phyloP scores from a whole-genome alignment of 2,329 filamentous ascomycete species.

The Fusarium sp. region DNA sequence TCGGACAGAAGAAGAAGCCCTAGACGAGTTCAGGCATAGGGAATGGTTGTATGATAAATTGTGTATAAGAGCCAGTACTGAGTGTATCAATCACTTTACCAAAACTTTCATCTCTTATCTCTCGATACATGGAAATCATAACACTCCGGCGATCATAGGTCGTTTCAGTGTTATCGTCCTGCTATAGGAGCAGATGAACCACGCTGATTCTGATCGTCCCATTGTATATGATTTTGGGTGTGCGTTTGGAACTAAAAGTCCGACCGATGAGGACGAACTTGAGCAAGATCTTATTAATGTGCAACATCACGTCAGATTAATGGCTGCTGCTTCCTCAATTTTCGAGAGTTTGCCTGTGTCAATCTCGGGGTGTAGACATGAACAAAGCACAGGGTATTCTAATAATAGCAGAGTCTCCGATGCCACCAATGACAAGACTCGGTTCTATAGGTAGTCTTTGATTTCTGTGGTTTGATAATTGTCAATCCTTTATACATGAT shows the following conservation, averaged over 20 bases:
- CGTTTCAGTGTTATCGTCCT: not conserved
- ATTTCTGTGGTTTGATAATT: not conserved
- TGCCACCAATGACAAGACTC: not conserved
- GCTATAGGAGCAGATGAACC: not conserved
- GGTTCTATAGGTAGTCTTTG: not conserved
- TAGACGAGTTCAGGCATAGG: not conserved
- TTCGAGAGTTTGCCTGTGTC: not conserved
- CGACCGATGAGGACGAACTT: not conserved
- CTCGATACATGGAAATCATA: not conserved
- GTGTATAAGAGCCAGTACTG: constrained; percentile 42
- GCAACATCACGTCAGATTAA: not conserved
- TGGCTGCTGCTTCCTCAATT: not conserved
- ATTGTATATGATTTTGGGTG: not conserved
- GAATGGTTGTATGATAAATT: constrained; percentile 48
- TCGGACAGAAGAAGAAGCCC: constrained; percentile 41
- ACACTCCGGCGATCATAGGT: not conserved
- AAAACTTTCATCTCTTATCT: not conserved
- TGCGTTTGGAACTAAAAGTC: not conserved
- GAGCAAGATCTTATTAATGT: not conserved
- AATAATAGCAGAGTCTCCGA: not conserved
- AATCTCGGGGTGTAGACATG: not conserved
- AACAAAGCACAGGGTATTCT: not conserved
- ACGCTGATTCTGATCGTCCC: not conserved
- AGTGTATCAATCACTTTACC: constrained; percentile 29
- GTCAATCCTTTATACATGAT: not conserved